Evolutionary conservation across 768 basidiomycete genomes (phyloP).

Genomic region (Leccinum truebloodii): DNA sequence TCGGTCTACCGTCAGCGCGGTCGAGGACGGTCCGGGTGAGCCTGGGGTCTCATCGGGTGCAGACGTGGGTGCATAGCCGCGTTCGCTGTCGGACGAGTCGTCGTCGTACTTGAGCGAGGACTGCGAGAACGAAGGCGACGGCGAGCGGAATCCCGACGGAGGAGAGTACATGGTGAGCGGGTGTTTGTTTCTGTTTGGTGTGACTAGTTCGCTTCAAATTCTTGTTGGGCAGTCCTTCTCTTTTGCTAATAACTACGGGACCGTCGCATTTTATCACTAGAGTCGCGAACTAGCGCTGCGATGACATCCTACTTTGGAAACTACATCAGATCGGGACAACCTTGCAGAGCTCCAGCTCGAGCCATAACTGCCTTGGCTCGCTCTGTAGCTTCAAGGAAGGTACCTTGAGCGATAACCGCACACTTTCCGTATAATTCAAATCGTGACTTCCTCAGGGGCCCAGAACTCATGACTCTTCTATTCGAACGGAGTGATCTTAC

Average conservation of each 20-base stretch:
- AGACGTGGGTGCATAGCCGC: slow-evolving; percentile 10
- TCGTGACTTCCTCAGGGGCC: slow-evolving; percentile 8
- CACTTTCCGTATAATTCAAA: slow-evolving; percentile 16
- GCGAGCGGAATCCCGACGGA: slow-evolving; percentile 41
- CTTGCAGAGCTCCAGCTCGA: neutral
- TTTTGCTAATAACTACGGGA: too few species aligned
- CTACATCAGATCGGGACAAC: neutral
- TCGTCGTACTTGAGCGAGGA: slow-evolving; percentile 30
- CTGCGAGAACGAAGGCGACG: slow-evolving; percentile 42
- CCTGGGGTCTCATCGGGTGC: slow-evolving; percentile 19
- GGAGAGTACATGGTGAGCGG: slow-evolving; percentile 36
- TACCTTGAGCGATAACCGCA: slow-evolving; percentile 15
- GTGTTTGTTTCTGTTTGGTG: slow-evolving; percentile 23
- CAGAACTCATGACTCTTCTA: slow-evolving; percentile 9
- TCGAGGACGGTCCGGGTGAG: slow-evolving; percentile 25
- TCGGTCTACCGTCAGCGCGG: slow-evolving; percentile 21
- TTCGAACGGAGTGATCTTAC: slow-evolving; percentile 19
- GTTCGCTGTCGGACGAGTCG: slow-evolving; percentile 30
- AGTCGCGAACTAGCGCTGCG: too few species aligned
- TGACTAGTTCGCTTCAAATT: neutral
- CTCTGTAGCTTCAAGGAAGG: neutral
- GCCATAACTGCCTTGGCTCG: too few species aligned
- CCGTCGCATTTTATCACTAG: neutral
- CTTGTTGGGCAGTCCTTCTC: too few species aligned
- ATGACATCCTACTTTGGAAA: neutral